Base-by-base conservation (phyloP, 768 basidiomycete genomes). In the Kwoniella pini region DNA sequence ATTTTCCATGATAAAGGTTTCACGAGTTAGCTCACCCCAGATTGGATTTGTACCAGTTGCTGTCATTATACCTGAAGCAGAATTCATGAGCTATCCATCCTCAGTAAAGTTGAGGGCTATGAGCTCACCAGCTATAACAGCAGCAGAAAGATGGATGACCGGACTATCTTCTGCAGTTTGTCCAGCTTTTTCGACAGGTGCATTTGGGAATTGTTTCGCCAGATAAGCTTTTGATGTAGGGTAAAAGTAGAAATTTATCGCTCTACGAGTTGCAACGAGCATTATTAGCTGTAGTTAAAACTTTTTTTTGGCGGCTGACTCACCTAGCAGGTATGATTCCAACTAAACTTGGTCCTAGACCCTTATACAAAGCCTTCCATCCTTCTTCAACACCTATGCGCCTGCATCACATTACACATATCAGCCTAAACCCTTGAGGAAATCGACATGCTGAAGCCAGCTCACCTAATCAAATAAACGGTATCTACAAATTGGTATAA, bases 1-100 rank as follows among this genome's bases (percentile, higher is more conserved):
- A 46, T 17, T 21, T 7, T 7, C 21, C n/a, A n/a, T n/a, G 17
- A 5, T 9, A 30, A 9, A 24, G 13, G 11, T 7, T 22, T 45
- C 3, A 51, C 1, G 45, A 12, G 3, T 0, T 11, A 28, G 55
- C 72, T 64, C 49, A 71, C 72, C 73, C 96, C 96, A 99, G 24
- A 99, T 95, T 0, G 96, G 96, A 77, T 99, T 99, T 21, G 96
- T 98, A n/a, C n/a, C n/a, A n/a, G n/a, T n/a, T n/a, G n/a, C n/a
- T n/a, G n/a, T n/a, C n/a, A n/a, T n/a, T n/a, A n/a, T n/a, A n/a
- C n/a, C n/a, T n/a, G n/a, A 26, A 28, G 1, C 36, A 54, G 0
- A 13, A 22, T 3, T 15, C 17, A 22, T 58, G 9, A 57, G 56
- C 45, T 57, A 17, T 24, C 24, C 27, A 10, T 44, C 11, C 22